phyloP scores from a whole-genome alignment of 257 asterid species.

The Rubia yunnanensis region DNA sequence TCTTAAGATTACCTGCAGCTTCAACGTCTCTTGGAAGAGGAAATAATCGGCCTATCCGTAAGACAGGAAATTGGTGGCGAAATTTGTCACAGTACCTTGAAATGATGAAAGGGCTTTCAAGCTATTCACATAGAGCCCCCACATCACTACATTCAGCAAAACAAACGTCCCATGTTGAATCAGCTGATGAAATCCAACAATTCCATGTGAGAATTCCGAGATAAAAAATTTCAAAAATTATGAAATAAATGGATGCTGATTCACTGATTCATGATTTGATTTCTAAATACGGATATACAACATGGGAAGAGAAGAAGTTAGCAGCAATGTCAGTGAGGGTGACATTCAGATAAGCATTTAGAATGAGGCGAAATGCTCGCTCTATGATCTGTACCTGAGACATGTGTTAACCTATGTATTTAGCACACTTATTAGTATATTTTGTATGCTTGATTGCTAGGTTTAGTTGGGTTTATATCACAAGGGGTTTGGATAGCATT shows the following conservation, averaged over 20 bases:
- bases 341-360: too few species aligned
- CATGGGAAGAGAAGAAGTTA: constrained; percentile 67
- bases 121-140: constrained; percentile 95
- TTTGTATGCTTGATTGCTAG: too few species aligned
- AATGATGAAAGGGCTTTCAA: constrained; percentile 75
- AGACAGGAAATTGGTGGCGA: constrained; percentile 69
- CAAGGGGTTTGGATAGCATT: too few species aligned
- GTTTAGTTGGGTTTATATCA: too few species aligned
- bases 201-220: neutral
- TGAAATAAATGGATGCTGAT: too few species aligned
- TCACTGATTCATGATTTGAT: neutral
- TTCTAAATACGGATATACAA: neutral
- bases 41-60: constrained; percentile 84
- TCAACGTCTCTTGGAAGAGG: constrained; percentile 59
- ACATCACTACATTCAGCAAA: constrained; percentile 62
- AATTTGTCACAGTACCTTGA: constrained; percentile 91
- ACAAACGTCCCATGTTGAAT: constrained; percentile 53
- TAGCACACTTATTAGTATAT: too few species aligned
- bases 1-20: constrained; percentile 41
- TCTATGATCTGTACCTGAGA: too few species aligned
- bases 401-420: too few species aligned
- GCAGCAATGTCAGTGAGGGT: constrained; percentile 87
- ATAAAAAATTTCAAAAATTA: too few species aligned
- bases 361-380: too few species aligned
- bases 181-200: constrained; percentile 19